phyloP scores from a whole-genome alignment of 495 filamentous ascomycete species.

The Elaphomyces granulatus region DNA sequence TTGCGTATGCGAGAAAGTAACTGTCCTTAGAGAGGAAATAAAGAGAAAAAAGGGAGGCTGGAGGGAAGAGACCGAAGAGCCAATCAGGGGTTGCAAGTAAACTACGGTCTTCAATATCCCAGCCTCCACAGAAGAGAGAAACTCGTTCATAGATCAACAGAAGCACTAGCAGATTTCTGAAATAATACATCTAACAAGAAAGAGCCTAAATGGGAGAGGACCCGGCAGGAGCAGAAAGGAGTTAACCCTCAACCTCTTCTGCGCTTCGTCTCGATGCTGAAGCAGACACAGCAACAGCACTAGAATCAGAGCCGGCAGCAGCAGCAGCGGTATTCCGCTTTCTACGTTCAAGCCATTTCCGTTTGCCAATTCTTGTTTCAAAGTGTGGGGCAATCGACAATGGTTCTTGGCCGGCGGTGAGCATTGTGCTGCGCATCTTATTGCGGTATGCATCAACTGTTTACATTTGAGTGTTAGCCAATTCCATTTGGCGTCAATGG shows the following conservation, averaged over 20 bases:
- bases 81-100: no score
- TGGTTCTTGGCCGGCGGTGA: conserved; percentile 57
- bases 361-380: conserved; percentile 79
- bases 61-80: no score
- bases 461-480: conserved; percentile 1
- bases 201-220: background rate
- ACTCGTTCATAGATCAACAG: background rate
- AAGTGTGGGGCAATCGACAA: conserved; percentile 63
- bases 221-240: background rate
- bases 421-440: conserved; percentile 74
- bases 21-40: background rate
- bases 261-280: conserved; percentile 23
- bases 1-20: background rate
- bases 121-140: background rate
- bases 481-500: no score
- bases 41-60: background rate
- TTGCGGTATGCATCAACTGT: conserved; percentile 89
- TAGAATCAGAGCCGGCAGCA: background rate
- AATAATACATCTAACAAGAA: background rate
- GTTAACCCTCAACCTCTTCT: conserved; percentile 29
- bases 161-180: background rate
- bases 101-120: no score
- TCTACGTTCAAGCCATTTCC: conserved; percentile 59
- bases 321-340: background rate
- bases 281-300: conserved; percentile 3